Percentiles rank a stretch among this genome's conserved stretches.
These are phyloP conservation scores for Colletotrichum somersetense DNA, from an alignment of 2,329 filamentous ascomycete species.

Conservation along the genomic window DNA sequence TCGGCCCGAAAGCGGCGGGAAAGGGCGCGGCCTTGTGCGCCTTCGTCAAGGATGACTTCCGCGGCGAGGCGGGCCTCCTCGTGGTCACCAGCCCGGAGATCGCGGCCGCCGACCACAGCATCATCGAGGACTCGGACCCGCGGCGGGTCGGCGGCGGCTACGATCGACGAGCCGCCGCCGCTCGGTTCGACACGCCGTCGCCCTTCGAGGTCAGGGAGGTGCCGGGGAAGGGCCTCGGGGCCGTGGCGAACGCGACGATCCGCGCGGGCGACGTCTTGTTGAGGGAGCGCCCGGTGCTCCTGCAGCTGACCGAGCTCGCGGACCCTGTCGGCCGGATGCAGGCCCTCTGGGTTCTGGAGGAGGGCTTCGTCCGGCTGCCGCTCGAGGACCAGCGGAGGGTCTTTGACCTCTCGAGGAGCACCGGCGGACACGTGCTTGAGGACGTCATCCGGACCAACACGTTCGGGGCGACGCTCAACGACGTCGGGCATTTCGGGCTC, in stretches of 20 bases:
- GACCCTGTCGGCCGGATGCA: slow-evolving; percentile 42
- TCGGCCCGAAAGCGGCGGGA: neutral
- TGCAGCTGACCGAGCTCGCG: slow-evolving; percentile 45
- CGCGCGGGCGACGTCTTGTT: slow-evolving; percentile 49
- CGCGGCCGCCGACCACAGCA: slow-evolving; percentile 25
- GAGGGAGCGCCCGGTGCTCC: slow-evolving; percentile 47
- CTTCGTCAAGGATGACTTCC: slow-evolving; percentile 39
- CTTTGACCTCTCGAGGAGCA: slow-evolving; percentile 47
- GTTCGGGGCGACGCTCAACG: slow-evolving; percentile 46
- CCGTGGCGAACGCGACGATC: slow-evolving; percentile 50
- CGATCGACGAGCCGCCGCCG: too few relatives aligned
- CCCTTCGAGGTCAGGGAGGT: slow-evolving; percentile 47
- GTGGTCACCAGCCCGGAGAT: slow-evolving; percentile 34
- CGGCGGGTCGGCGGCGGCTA: neutral
- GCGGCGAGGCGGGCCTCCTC: slow-evolving; percentile 29
- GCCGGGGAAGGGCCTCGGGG: slow-evolving; percentile 49
- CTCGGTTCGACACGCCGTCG: slow-evolving; percentile 1
- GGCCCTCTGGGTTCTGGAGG: slow-evolving; percentile 47
- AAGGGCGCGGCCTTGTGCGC: slow-evolving; percentile 28
- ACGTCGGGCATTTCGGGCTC: slow-evolving; percentile 47
- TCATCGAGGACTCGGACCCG: slow-evolving; percentile 29
- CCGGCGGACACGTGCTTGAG: slow-evolving; percentile 49
- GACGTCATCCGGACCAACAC: slow-evolving; percentile 53
- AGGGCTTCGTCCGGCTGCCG: slow-evolving; percentile 48
- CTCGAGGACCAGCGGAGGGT: slow-evolving; percentile 44